These are phyloP conservation scores for Dactylellina leptospora DNA, from an alignment of 2,329 filamentous ascomycete genomes.

Conservation along the genomic window DNA sequence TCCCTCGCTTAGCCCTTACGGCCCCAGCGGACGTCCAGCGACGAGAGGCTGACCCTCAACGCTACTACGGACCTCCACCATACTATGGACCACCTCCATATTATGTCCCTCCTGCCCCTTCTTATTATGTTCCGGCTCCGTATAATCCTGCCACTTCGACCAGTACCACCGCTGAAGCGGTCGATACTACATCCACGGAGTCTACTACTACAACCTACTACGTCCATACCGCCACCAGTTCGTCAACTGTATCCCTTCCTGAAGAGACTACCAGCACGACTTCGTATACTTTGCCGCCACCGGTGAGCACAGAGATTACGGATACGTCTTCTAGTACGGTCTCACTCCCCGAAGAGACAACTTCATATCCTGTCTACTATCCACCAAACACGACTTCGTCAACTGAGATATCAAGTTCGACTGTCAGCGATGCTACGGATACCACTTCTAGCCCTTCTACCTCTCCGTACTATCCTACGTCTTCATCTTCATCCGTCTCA, in stretches of 20 bases:
- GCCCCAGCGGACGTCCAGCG: slow-evolving; percentile 25
- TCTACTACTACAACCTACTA: slow-evolving; percentile 3
- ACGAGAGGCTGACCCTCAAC: slow-evolving; percentile 43
- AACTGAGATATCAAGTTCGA: slow-evolving; percentile 7
- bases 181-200: not conserved
- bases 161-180: slow-evolving; percentile 1
- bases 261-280: slow-evolving; percentile 5
- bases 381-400: slow-evolving; percentile 4
- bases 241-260: not conserved
- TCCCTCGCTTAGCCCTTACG: slow-evolving; percentile 16
- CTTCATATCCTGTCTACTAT: slow-evolving; percentile 5
- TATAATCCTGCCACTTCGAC: slow-evolving; percentile 11
- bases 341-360: slow-evolving; percentile 10
- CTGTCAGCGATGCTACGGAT: slow-evolving; percentile 14
- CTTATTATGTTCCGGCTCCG: slow-evolving; percentile 37
- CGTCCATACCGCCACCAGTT: too few species aligned
- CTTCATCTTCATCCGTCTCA: slow-evolving; percentile 3
- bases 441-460: not conserved
- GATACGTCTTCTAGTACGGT: slow-evolving; percentile 6
- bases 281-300: not conserved
- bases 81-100: slow-evolving; percentile 30
- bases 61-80: slow-evolving; percentile 25
- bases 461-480: not conserved
- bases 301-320: slow-evolving; percentile 5
- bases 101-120: slow-evolving; percentile 23